These are phyloP conservation scores for Euphorbia celastroides DNA, from an alignment of 441 rosid species.

Conservation along the genomic window DNA sequence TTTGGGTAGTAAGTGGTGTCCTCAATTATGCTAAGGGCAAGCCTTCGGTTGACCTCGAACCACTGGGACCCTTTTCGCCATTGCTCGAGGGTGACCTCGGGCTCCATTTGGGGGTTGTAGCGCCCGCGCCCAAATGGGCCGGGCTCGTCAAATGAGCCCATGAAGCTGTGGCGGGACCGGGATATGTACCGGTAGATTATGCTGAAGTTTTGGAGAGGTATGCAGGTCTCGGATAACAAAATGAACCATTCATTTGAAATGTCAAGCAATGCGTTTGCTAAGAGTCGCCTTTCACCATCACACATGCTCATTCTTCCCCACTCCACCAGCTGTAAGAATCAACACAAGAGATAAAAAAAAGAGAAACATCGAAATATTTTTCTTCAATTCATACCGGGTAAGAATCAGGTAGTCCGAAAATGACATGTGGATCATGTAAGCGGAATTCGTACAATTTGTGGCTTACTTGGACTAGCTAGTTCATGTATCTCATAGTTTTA, in stretches of 20 bases:
- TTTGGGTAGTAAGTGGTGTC: conserved; percentile 68
- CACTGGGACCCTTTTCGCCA: conserved; percentile 98
- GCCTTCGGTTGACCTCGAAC: conserved; percentile 68
- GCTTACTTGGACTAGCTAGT: background rate
- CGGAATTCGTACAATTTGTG: background rate
- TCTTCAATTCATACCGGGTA: background rate
- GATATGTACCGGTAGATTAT: conserved; percentile 51
- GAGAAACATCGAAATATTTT: background rate
- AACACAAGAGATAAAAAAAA: background rate
- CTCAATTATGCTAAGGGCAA: conserved; percentile 54
- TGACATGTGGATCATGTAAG: background rate
- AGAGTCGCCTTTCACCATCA: conserved; percentile 86
- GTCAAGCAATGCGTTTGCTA: conserved; percentile 85
- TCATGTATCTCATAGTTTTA: background rate
- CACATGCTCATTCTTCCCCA: conserved; percentile 98
- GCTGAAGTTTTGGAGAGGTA: conserved; percentile 77
- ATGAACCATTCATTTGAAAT: conserved; percentile 89
- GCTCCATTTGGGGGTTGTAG: conserved; percentile 47
- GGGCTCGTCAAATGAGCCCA: conserved; percentile 71
- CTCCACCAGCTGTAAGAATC: conserved; percentile 47
- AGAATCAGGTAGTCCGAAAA: background rate
- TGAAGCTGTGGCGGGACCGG: conserved; percentile 59
- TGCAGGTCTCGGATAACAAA: conserved; percentile 82
- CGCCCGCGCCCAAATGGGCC: conserved; percentile 85
- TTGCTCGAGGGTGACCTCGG: conserved; percentile 57